Conservation (phyloP, 257 asterid species). For the Fraxinus cuspidata region DNA sequence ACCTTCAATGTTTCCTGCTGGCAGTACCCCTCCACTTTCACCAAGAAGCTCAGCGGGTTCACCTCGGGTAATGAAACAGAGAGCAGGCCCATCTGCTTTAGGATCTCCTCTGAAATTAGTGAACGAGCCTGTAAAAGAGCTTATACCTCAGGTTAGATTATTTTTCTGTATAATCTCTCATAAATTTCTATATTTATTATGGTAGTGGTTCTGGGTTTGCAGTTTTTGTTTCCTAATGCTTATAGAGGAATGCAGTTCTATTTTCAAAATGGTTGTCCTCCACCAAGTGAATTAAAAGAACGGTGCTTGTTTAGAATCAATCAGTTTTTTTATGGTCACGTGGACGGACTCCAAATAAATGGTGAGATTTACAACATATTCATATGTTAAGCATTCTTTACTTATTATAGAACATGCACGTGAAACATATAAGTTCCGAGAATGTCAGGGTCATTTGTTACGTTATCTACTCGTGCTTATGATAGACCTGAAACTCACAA, state of each 20-base stretch:
- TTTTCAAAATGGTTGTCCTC: slow-evolving; percentile 89
- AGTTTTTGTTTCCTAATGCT: slow-evolving; percentile 17
- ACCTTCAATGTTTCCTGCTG: slow-evolving; percentile 99
- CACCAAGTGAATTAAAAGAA: slow-evolving; percentile 90
- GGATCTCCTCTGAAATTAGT: slow-evolving; percentile 84
- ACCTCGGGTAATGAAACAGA: slow-evolving; percentile 82
- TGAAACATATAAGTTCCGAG: neutral
- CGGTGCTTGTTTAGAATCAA: slow-evolving; percentile 90
- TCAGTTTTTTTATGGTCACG: slow-evolving; percentile 93
- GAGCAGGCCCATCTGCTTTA: slow-evolving; percentile 82
- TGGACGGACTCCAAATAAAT: slow-evolving; percentile 83
- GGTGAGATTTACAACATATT: slow-evolving; percentile 53
- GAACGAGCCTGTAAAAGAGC: slow-evolving; percentile 90
- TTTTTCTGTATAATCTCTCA: slow-evolving; percentile 14
- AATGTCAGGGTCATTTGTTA: neutral
- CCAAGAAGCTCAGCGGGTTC: slow-evolving; percentile 99
- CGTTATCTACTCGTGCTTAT: slow-evolving; percentile 17
- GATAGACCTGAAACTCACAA: neutral
- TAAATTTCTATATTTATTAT: neutral
- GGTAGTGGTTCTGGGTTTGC: slow-evolving; percentile 9
- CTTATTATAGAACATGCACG: slow-evolving; percentile 17
- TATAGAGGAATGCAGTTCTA: slow-evolving; percentile 69
- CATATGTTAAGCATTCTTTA: slow-evolving; percentile 3
- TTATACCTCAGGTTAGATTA: slow-evolving; percentile 83
- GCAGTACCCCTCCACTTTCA: slow-evolving; percentile 99